phyloP scores from a whole-genome alignment of 1,284 basidiomycete species.

The Ustilago shanxiensis region DNA sequence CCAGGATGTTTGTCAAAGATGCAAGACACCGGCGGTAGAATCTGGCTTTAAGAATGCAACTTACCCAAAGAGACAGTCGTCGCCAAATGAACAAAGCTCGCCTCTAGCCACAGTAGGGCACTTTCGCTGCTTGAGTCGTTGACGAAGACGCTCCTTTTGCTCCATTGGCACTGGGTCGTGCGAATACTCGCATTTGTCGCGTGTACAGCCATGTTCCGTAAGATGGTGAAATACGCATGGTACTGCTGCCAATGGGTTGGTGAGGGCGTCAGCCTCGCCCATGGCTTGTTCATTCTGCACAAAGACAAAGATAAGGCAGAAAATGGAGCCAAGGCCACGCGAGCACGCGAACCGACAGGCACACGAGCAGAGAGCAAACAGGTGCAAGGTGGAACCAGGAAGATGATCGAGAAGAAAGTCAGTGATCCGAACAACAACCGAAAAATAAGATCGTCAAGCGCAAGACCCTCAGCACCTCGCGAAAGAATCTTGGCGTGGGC shows the following conservation, averaged over 20 bases:
- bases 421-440: background rate
- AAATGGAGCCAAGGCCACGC: too few relatives aligned
- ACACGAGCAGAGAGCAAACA: too few relatives aligned
- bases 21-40: background rate
- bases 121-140: slow-evolving; percentile 16
- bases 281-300: slow-evolving; percentile 10
- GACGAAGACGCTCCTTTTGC: slow-evolving; percentile 14
- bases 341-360: too few relatives aligned
- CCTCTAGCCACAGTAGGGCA: slow-evolving; percentile 25
- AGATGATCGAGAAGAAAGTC: background rate
- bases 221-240: slow-evolving; percentile 47
- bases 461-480: background rate
- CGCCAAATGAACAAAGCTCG: slow-evolving; percentile 29
- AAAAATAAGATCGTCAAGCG: background rate
- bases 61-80: slow-evolving; percentile 44
- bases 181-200: slow-evolving; percentile 24
- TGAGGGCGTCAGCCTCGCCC: background rate
- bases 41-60: background rate
- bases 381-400: background rate
- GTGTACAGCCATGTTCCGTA: slow-evolving; percentile 8
- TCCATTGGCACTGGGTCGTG: slow-evolving; percentile 25
- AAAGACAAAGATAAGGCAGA: background rate
- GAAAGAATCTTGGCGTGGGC: slow-evolving; percentile 5
- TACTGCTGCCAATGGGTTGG: background rate
- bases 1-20: background rate